Conservation (phyloP, 2,329 filamentous ascomycete species). For the Epichloe hybrida region DNA sequence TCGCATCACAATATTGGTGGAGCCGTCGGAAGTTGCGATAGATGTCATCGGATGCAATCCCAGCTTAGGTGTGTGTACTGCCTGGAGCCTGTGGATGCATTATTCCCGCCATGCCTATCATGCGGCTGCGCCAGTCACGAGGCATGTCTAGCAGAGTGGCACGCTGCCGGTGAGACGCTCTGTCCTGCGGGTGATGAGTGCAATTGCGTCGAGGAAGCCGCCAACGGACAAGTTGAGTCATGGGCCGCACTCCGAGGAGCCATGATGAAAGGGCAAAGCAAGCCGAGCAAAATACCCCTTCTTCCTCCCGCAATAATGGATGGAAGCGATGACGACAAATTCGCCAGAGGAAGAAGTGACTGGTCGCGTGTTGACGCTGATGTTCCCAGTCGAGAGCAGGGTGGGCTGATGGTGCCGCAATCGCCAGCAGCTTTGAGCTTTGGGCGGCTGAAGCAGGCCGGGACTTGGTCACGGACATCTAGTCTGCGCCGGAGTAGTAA, state of each 20-base stretch:
- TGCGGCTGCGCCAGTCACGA: slow-evolving; percentile 52
- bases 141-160: slow-evolving; percentile 45
- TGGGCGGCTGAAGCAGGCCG: slow-evolving; percentile 35
- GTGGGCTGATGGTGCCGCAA: slow-evolving; percentile 8
- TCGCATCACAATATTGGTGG: slow-evolving; percentile 27
- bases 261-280: slow-evolving; percentile 19
- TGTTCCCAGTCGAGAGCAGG: slow-evolving; percentile 11
- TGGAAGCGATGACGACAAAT: slow-evolving; percentile 16
- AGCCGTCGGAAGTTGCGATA: slow-evolving; percentile 34
- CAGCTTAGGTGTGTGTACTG: slow-evolving; percentile 51
- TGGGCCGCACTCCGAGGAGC: slow-evolving; percentile 36
- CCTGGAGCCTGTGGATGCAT: slow-evolving; percentile 42
- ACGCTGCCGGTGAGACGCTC: slow-evolving; percentile 38
- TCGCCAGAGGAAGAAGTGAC: slow-evolving; percentile 8
- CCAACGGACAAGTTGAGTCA: slow-evolving; percentile 43
- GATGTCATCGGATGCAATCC: slow-evolving; percentile 40
- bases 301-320: slow-evolving; percentile 18
- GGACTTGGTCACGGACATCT: slow-evolving; percentile 31
- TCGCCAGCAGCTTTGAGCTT: slow-evolving; percentile 33
- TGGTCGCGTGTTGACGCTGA: slow-evolving; percentile 17
- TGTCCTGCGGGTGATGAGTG: slow-evolving; percentile 55
- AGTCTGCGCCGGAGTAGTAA: slow-evolving; percentile 23
- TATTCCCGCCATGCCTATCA: slow-evolving; percentile 47
- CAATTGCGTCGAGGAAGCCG: slow-evolving; percentile 43
- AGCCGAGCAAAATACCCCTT: slow-evolving; percentile 9